These are phyloP conservation scores for Dioscorea alata DNA, from an alignment of 106 monocot genomes.

Conservation along the genomic window DNA sequence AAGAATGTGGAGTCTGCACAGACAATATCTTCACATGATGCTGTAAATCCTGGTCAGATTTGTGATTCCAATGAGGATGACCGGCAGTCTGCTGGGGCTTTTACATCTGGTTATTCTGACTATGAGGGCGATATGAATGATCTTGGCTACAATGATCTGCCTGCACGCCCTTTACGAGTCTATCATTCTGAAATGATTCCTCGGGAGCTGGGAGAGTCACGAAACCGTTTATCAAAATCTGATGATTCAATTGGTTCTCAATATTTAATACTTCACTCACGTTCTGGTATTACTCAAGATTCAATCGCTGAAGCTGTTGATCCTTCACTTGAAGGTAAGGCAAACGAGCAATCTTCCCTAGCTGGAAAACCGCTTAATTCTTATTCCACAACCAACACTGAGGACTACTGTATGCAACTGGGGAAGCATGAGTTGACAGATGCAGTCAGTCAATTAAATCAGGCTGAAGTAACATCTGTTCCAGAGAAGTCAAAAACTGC, in stretches of 20 bases:
- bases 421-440: conserved; percentile 43
- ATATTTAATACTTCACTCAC: conserved; percentile 49
- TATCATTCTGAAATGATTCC: conserved; percentile 90
- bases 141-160: conserved; percentile 30
- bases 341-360: conserved; percentile 17
- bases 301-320: conserved; percentile 50
- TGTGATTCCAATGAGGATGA: conserved; percentile 54
- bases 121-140: conserved; percentile 52
- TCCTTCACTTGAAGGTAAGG: conserved; percentile 34
- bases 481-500: conserved; percentile 14
- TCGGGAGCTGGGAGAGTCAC: conserved; percentile 51
- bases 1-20: conserved; percentile 24
- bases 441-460: conserved; percentile 20
- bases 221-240: conserved; percentile 85
- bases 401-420: conserved; percentile 41
- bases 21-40: conserved; percentile 14
- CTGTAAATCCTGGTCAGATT: conserved; percentile 14
- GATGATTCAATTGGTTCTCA: conserved; percentile 77
- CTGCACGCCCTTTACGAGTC: conserved; percentile 39
- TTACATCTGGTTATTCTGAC: conserved; percentile 50
- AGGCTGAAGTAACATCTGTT: conserved; percentile 11
- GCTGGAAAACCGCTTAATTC: conserved; percentile 27
- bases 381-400: conserved; percentile 20
- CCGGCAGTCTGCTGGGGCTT: conserved; percentile 32
- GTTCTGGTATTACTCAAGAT: conserved; percentile 40